Evolutionary conservation across 345 rosid genomes (phyloP), one percentile per base, ranked within the genome.

Genomic region (Viola odorata): DNA sequence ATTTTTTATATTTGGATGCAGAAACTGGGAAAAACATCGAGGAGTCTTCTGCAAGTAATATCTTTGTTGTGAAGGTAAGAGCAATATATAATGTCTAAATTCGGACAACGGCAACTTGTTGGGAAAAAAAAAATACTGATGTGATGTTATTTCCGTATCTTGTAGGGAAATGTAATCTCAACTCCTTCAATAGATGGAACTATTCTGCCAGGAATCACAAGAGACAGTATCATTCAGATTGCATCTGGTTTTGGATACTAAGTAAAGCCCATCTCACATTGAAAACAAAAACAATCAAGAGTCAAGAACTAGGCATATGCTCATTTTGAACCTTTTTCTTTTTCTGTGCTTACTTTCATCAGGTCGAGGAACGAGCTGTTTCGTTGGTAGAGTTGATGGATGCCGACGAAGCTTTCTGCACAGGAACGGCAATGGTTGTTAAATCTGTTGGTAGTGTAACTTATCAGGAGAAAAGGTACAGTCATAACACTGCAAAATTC

Each of bases 351-450:
- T 42, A 6, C 11, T 45, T 13, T 53, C 12, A 55, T 50, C 68
- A 78, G 83, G 73, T 76, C 0, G 68, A 75, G 68, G 84, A 80
- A 61, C 70, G 79, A 9, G 61, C n/a, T 3, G 50, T 82, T 41
- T 63, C 63, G 6, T 61, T 73, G 45, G 68, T 70, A 41, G 78
- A 82, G 5, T 45, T 75, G 54, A 37, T 71, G 4, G 77, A 68
- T 11, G 87, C 81, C 15, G 84, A 80, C n/a, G 81, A 78, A 52
- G 77, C 70, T 32, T 82, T 80, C 70, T 82, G 81, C 67, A 72
- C 84, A 5, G 84, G 83, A 57, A 83, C 81, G 39, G 82, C 82
- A 0, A 64, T 79, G n/a, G 77, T 57, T 13, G 57, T 80, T 14
- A 60, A 50, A 12, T 60, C 81, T 9, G 82, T 76, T 52, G 67